Base-by-base conservation (phyloP, 2,329 filamentous ascomycete genomes). In the Pyrenophora tritici-repentis region DNA sequence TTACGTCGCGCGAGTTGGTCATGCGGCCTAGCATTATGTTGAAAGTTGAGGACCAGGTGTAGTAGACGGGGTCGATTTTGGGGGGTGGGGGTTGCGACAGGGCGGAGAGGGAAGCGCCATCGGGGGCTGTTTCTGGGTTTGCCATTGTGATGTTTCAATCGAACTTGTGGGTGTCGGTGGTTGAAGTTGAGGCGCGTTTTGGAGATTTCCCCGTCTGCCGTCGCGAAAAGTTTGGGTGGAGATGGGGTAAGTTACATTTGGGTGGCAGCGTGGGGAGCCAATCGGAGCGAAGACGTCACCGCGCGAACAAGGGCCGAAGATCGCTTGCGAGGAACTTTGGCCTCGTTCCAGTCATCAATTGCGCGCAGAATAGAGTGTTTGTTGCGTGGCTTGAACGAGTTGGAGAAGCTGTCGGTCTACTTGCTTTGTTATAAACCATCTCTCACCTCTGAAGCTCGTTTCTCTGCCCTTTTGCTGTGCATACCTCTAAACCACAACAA, bases 1-100 rank as follows among this genome's bases (percentile, higher is more conserved):
- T 24, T 10, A 66, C 36, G 40, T 72, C 56, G 36, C 68, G 66
- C 29, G 47, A 40, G 32, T 68, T 66, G 0, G 63, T 70, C 65
- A 72, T 71, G 65, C 82, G 79, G 48, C 89, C 88, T 13, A 88
- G 85, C 42, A 96, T 79, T 75, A 92, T 88, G 64, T 84, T 84
- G 81, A 95, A 97, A 79, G 91, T 88, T 78, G 89, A 96, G 71
- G 88, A 83, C 88, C 90, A 96, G 53, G 72, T 80, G 69, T 79
- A 80, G 70, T 75, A 79, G 49, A 73, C 53, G 2, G 66, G 65
- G 50, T 73, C 71, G 33, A 72, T 58, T 20, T 70, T 65, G 14
- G 59, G 50, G 10, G 63, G 50, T 18, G 52, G 59, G 8, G 61
- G 59, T 32, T 56, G 45, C 7, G 56, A 43, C 39, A 63, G 58